These are phyloP conservation scores for Acanthamoeba lenticulata DNA, from an alignment of 208 protist genomes.

Conservation along the genomic window DNA sequence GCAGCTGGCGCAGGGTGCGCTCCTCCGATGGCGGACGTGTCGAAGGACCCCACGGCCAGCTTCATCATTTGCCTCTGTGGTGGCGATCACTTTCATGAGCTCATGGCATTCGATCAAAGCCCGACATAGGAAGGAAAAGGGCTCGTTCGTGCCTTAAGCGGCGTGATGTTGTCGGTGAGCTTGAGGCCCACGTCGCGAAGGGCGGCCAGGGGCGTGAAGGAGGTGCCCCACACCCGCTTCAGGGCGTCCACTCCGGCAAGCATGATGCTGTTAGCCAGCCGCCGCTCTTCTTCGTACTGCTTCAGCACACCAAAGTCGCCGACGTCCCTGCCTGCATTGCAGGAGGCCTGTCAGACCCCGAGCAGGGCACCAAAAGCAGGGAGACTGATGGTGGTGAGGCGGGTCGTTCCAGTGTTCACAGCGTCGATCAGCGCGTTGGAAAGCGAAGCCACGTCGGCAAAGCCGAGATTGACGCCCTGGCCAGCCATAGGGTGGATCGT, in stretches of 20 bases:
- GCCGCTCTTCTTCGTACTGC: constrained; percentile 38
- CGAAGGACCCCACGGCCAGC: constrained; percentile 19
- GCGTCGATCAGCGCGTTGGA: neutral
- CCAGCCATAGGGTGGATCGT: constrained; percentile 93
- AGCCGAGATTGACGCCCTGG: constrained; percentile 93
- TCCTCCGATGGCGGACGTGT: neutral
- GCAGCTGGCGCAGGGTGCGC: too few species aligned
- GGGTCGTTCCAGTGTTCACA: neutral
- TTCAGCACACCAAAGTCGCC: constrained; percentile 57
- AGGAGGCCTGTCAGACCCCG: neutral
- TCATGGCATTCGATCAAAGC: neutral
- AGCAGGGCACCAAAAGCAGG: neutral
- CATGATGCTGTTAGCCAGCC: constrained; percentile 46
- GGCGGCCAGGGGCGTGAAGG: constrained; percentile 18
- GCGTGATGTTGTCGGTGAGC: constrained; percentile 48
- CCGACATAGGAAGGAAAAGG: neutral
- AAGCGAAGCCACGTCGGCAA: constrained; percentile 86
- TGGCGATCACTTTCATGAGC: neutral
- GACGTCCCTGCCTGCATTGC: neutral
- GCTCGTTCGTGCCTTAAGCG: constrained; percentile 41
- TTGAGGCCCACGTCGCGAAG: constrained; percentile 51
- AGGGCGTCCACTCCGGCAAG: constrained; percentile 59
- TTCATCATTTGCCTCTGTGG: neutral
- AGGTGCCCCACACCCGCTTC: constrained; percentile 65
- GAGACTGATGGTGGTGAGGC: neutral